Percentiles rank a stretch among this genome's conserved stretches.
Conservation (phyloP, 2,329 filamentous ascomycete species). For the Domatiomyces globalis region DNA sequence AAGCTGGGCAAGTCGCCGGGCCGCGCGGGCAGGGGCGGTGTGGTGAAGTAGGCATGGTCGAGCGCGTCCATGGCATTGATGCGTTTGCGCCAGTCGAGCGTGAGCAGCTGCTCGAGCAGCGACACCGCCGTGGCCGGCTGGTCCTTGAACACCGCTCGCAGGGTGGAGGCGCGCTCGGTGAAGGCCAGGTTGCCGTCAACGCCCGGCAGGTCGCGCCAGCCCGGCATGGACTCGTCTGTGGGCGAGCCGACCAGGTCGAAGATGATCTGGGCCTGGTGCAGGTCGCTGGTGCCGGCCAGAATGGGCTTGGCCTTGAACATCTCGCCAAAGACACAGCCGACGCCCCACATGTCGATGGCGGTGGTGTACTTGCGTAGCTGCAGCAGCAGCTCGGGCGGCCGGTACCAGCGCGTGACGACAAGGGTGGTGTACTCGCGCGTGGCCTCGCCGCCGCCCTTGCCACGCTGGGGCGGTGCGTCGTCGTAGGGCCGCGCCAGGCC, state of each 20-base stretch:
- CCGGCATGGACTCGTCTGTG: constrained; percentile 82
- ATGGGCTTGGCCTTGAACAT: constrained; percentile 95
- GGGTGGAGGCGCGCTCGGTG: constrained; percentile 47
- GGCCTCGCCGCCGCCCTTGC: constrained; percentile 69
- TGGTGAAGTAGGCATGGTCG: constrained; percentile 81
- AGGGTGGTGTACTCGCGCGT: constrained; percentile 87
- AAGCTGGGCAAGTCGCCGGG: constrained; percentile 82
- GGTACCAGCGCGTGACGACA: constrained; percentile 94
- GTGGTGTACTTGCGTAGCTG: constrained; percentile 87
- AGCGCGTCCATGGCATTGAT: constrained; percentile 91
- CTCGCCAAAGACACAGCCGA: constrained; percentile 96
- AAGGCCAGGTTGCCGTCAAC: constrained; percentile 57
- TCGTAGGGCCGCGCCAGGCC: constrained; percentile 89
- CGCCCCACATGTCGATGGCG: constrained; percentile 95
- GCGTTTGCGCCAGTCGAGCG: constrained; percentile 73
- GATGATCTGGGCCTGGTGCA: constrained; percentile 81
- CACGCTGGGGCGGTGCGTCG: constrained; percentile 61
- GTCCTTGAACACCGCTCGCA: constrained; percentile 61
- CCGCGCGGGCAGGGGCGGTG: constrained; percentile 59
- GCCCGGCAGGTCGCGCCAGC: constrained; percentile 70
- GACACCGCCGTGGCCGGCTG: constrained; percentile 60
- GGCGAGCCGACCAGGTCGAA: constrained; percentile 86
- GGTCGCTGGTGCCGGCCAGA: constrained; percentile 73
- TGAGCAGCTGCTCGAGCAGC: constrained; percentile 67
- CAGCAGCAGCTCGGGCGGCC: constrained; percentile 81